phyloP scores from a whole-genome alignment of 164 flowering plant species.

The Vitis cinerea region DNA sequence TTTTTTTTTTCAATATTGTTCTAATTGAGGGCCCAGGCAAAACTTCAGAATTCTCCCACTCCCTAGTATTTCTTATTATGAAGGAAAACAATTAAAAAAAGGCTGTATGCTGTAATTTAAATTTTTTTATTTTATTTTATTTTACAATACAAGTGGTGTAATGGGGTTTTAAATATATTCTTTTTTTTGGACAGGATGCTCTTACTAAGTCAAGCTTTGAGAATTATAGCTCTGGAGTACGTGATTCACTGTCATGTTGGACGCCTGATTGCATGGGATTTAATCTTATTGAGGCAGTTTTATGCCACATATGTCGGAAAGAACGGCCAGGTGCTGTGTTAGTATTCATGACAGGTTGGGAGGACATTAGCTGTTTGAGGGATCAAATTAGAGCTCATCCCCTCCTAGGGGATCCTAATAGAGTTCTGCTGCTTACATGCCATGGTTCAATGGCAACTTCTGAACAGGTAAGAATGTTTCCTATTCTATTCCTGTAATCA shows the following conservation, averaged over 20 bases:
- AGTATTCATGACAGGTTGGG: slow-evolving; percentile 99
- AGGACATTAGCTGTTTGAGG: slow-evolving; percentile 90
- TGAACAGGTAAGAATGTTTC: slow-evolving; percentile 64
- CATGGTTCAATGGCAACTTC: slow-evolving; percentile 99
- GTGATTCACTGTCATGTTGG: slow-evolving; percentile 92
- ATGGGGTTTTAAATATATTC: background rate
- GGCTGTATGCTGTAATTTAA: background rate
- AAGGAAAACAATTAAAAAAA: background rate
- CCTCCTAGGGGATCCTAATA: slow-evolving; percentile 94
- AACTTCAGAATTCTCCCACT: too few relatives aligned
- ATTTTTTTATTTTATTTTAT: background rate
- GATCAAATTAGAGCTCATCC: slow-evolving; percentile 98
- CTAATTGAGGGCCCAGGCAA: background rate
- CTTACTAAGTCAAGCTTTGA: slow-evolving; percentile 79
- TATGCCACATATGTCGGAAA: slow-evolving; percentile 95
- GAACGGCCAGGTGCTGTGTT: slow-evolving; percentile 94
- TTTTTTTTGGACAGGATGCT: slow-evolving; percentile 66
- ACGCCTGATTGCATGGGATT: slow-evolving; percentile 93
- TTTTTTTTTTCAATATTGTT: background rate
- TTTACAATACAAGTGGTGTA: background rate
- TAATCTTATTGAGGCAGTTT: slow-evolving; percentile 94
- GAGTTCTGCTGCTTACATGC: slow-evolving; percentile 86
- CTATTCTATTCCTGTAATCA: too few relatives aligned
- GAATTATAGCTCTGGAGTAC: slow-evolving; percentile 72
- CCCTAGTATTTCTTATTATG: background rate